Conservation (phyloP, 2,329 filamentous ascomycete genomes). For the Cytospora schulzeri region DNA sequence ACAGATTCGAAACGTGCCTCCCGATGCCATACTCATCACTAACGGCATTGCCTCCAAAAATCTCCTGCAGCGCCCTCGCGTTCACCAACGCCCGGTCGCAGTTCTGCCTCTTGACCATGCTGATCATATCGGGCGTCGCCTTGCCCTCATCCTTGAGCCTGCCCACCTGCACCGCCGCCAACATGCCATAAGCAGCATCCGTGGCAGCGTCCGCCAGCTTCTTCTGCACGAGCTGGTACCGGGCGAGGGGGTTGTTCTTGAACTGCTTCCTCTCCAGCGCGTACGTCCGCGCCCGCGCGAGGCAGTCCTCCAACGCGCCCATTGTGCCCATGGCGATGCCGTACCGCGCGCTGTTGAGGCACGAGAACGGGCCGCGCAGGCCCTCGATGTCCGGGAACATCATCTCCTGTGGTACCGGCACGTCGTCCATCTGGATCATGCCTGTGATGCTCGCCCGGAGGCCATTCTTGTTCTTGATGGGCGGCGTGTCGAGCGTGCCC, state of each 20-base stretch:
- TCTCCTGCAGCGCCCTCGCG: constrained; percentile 81
- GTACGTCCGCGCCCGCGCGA: constrained; percentile 79
- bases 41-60: constrained; percentile 97
- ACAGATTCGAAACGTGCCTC: constrained; percentile 92
- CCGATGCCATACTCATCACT: constrained; percentile 97
- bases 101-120: constrained; percentile 95
- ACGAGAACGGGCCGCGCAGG: constrained; percentile 85
- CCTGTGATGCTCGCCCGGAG: constrained; percentile 91
- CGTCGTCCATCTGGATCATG: constrained; percentile 95
- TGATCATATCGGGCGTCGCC: constrained; percentile 91
- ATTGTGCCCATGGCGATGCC: constrained; percentile 94
- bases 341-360: constrained; percentile 89
- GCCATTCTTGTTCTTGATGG: constrained; percentile 94
- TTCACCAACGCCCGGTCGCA: constrained; percentile 86
- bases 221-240: constrained; percentile 97
- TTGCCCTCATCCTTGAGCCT: constrained; percentile 90
- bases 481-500: constrained; percentile 86
- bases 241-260: constrained; percentile 91
- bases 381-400: constrained; percentile 94
- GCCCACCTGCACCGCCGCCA: constrained; percentile 88
- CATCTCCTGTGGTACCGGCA: constrained; percentile 84
- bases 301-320: constrained; percentile 90
- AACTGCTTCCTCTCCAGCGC: constrained; percentile 94
- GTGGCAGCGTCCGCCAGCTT: constrained; percentile 92
- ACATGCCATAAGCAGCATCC: constrained; percentile 87